Base-by-base conservation (phyloP, 345 rosid species). In the Boechera divaricarpa region DNA sequence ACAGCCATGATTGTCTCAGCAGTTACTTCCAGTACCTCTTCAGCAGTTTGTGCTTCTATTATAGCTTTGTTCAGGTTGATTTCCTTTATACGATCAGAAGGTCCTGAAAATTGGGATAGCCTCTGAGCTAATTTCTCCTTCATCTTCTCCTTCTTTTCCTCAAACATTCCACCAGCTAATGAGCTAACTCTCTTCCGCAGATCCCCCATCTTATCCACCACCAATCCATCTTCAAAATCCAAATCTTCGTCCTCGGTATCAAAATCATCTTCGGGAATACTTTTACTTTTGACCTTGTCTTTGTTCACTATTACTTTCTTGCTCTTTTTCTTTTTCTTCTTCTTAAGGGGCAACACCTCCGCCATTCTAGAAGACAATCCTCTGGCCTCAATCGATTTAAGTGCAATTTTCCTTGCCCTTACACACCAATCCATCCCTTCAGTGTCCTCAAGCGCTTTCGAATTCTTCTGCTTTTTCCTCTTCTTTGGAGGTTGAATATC, bases 351-450 rank as follows among this genome's bases (percentile, higher is more conserved):
- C 61, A 86, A 72, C 74, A 89, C 72, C 77, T 86, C 80, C 52
- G 83, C 94, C 87, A 88, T 80, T 33, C 67, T 71, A 16, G 61
- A 63, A 71, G 86, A 59, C 74, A 92, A 82, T 1, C 95, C 97
- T 76, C 97, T 85, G 0, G 88, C 83, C 79, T 92, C 94, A 82
- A 94, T 88, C 6, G 92, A 84, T 66, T 85, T 83, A 44, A 92
- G 87, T 10, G 97, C 98, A 58, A 83, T 58, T 78, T 85, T 89
- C 78, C 92, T 89, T 11, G 97, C 95, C 82, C 89, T 86, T 18
- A 84, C 81, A 81, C 97, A 94, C 98, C 98, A 94, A 77, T 90
- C 98, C 98, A 92, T 94, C 63, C 88, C 88, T 68, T 86, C 89
- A 24, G 82, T 80, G 57, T 85, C 93, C 0, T 81, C 81, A 9